A percentile compares a stretch with the other conserved stretches of the same genome.
Conservation (phyloP, 1,284 basidiomycete species). For the Somion occarium region DNA sequence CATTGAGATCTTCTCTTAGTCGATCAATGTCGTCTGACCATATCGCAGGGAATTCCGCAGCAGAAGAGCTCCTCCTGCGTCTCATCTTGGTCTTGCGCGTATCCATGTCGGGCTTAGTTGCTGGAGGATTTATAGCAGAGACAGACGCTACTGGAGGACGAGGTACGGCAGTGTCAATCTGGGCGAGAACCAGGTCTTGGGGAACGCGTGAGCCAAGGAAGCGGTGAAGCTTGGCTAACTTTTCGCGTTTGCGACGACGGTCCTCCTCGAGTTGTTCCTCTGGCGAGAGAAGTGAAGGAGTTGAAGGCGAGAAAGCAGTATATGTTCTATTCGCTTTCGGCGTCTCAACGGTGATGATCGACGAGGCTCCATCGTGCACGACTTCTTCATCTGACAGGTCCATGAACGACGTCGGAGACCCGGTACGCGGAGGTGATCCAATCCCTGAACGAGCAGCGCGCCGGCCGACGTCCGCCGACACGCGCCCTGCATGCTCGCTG, state of each 20-base stretch:
- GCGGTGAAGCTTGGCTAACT: constrained; percentile 73
- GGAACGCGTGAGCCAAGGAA: constrained; percentile 77
- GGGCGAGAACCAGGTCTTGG: constrained; percentile 57
- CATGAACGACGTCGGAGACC: constrained; percentile 54
- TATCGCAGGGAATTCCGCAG: constrained; percentile 35
- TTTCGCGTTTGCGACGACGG: constrained; percentile 62
- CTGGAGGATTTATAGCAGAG: constrained; percentile 14
- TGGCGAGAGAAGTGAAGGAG: constrained; percentile 38
- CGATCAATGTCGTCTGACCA: constrained; percentile 58
- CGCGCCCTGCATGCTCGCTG: constrained; percentile 9
- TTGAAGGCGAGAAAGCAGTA: constrained; percentile 24
- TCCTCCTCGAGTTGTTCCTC: constrained; percentile 55
- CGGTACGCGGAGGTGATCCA: constrained; percentile 3
- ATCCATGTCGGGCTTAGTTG: constrained; percentile 17
- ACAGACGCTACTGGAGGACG: constrained; percentile 34
- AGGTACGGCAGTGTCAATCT: constrained; percentile 32
- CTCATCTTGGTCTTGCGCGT: constrained; percentile 38
- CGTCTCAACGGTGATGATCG: constrained; percentile 24
- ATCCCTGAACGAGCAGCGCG: not conserved
- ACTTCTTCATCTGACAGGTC: constrained; percentile 62
- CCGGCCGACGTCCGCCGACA: not conserved
- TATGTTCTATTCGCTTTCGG: constrained; percentile 24
- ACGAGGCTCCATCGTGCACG: constrained; percentile 21
- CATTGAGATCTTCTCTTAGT: constrained; percentile 61
- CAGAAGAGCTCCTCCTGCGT: constrained; percentile 53